Base-by-base conservation (phyloP, 768 basidiomycete genomes). In the Boletus coccyginus region DNA sequence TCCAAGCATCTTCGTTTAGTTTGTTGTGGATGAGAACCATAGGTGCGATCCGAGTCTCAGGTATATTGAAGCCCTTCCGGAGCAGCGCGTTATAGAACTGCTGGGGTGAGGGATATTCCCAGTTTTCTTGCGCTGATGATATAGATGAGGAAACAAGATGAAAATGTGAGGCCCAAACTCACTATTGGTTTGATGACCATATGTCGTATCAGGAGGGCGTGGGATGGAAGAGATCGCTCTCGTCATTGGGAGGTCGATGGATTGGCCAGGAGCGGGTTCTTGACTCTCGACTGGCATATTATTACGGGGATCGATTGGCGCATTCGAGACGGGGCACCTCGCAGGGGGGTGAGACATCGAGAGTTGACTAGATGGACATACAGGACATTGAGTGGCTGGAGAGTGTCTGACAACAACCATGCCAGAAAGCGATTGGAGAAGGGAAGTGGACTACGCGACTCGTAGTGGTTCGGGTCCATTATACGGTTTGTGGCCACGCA, bases 251-350 rank as follows among this genome's bases (percentile, higher is more conserved):
- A 60, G 42, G 19, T 31, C 11, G n/a, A 11, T 32, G 33, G 7
- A 40, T 42, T 53, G 57, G 13, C 43, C 16, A 27, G 45, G 56
- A 9, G 56, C 49, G 5, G 39, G 35, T 27, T 46, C 38, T 41
- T 59, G 57, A 13, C 57, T 53, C 33, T 59, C 59, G 19, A 60
- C 43, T 5, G 59, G 57, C 57, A 59, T 53, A 16, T 60, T 60
- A 21, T 59, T 59, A 17, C 57, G 58, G 1, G 47, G 42, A 53
- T 60, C 43, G 38, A 50, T 49, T 6, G 36, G 21, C 13, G 8
- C 7, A 17, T 42, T 50, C 14, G 58, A 52, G 32, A 59, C 42
- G 31, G 47, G 58, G 32, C 47, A 50, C 16, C 47, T 49, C 19
- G 58, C 50, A 29, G 56, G 54, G 33, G 46, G 46, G 10, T 27